Evolutionary conservation across 2,329 filamentous ascomycete genomes (phyloP), one percentile per base, ranked within the genome.

Genomic region (Ophiostoma montium): DNA sequence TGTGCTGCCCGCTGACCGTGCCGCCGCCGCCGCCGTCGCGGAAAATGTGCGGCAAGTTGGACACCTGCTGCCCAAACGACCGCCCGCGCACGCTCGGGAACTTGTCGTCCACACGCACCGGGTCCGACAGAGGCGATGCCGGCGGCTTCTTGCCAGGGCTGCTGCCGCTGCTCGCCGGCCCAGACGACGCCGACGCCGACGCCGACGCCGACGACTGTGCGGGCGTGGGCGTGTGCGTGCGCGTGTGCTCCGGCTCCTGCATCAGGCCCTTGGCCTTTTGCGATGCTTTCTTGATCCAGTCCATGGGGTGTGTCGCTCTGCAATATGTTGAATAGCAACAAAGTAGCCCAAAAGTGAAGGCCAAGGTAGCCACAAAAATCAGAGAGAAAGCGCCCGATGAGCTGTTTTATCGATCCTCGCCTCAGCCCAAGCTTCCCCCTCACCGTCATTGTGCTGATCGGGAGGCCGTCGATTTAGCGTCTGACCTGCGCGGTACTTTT

Each of bases 21-120:
- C 54, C 54, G 41, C 54, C 54, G 27, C 54, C 54, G 21, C 54
- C 54, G 27, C 54, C 54, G 47, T 56, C 54, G 30, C 54, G 54
- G 49, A 44, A 56, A 15, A 52, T 48, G 47, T 56, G 47, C 32
- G 54, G 54, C 10, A 50, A 47, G 42, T 55, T 56, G 39, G 54
- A 56, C 42, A 39, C 19, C 48, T 56, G 54, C 41, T 5, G 51
- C 5, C 53, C 48, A 13, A 52, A 50, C 31, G 23, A 3, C 1
- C 49, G 50, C 5, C 52, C 41, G 35, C 47, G 49, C 5, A 48
- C 48, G 5, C 48, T 15, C 19, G 49, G 36, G 33, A 48, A 49
- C 33, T 50, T 46, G 46, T 43, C 18, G 39, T 43, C 49, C 19
- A 47, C 46, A 12, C 18, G 21, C 19, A 52, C 45, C 12, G 46